A percentile compares a stretch with the other conserved stretches of the same genome.
Conservation (phyloP, 139 green algal genomes). For the Asterochloris sp. region DNA sequence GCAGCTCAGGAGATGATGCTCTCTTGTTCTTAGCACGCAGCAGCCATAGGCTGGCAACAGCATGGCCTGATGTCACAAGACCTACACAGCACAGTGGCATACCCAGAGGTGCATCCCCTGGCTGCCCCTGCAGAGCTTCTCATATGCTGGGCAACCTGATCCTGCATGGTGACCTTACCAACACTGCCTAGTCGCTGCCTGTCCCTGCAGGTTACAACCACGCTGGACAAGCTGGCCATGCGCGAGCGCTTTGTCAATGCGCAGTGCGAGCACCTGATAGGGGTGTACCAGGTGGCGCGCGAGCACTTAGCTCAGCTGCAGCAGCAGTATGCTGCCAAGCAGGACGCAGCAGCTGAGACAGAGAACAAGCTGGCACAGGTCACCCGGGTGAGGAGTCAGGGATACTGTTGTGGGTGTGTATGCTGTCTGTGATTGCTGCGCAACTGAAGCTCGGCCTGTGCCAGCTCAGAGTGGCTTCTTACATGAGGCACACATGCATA, state of each 20-base stretch:
- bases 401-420: background rate
- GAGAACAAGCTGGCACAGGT: slow-evolving; percentile 12
- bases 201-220: background rate
- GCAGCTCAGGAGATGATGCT: too few relatives aligned
- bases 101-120: too few relatives aligned
- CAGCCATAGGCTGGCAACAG: too few relatives aligned
- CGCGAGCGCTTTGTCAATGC: slow-evolving; percentile 69
- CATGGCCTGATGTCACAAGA: too few relatives aligned
- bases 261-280: slow-evolving; percentile 59
- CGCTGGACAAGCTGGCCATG: slow-evolving; percentile 65
- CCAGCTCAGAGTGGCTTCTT: too few relatives aligned
- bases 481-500: too few relatives aligned
- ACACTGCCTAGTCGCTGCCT: background rate
- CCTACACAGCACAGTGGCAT: too few relatives aligned
- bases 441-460: too few relatives aligned
- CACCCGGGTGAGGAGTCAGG: slow-evolving; percentile 33
- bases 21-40: too few relatives aligned
- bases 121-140: too few relatives aligned
- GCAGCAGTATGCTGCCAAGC: slow-evolving; percentile 27
- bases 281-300: slow-evolving; percentile 49
- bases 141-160: too few relatives aligned
- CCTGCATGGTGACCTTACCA: background rate
- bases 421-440: too few relatives aligned
- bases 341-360: slow-evolving; percentile 3
- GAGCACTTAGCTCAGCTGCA: slow-evolving; percentile 45